A percentile compares a stretch with the other conserved stretches of the same genome.
These are phyloP conservation scores for Daphne laureola DNA, from an alignment of 441 rosid genomes.

Conservation along the genomic window DNA sequence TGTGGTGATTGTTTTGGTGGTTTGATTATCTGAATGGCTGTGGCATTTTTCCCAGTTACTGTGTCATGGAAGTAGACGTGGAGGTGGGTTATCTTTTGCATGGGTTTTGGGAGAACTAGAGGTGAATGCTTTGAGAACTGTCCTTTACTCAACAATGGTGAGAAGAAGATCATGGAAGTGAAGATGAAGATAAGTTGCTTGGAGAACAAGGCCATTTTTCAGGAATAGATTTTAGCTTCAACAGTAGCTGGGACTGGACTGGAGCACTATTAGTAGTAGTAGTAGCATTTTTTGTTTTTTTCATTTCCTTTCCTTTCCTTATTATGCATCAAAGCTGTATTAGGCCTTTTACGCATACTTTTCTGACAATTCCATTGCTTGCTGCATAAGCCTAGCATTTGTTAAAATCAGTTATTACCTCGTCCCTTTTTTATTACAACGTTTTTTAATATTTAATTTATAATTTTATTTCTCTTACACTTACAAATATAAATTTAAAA, in stretches of 20 bases:
- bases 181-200: background rate
- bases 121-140: constrained; percentile 8
- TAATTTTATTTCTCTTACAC: too few species aligned
- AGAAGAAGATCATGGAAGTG: constrained; percentile 5
- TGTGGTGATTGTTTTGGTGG: constrained; percentile 4
- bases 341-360: background rate
- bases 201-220: constrained; percentile 9
- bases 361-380: too few species aligned
- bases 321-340: background rate
- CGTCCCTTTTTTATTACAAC: too few species aligned
- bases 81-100: constrained; percentile 15
- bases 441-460: too few species aligned
- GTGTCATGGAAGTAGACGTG: constrained; percentile 17
- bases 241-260: background rate
- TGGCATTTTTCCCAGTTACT: constrained; percentile 6
- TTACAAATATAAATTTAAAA: too few species aligned
- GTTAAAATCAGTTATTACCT: too few species aligned
- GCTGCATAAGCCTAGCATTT: too few species aligned
- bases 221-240: background rate
- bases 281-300: background rate
- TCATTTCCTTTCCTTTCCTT: background rate
- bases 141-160: constrained; percentile 7
- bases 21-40: constrained; percentile 4
- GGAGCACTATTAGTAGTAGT: background rate
- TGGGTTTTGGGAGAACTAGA: background rate